Percentiles rank a stretch among this genome's conserved stretches.
phyloP scores from a whole-genome alignment of 108 stramenopile species.

The Cyclotella distinguenda region DNA sequence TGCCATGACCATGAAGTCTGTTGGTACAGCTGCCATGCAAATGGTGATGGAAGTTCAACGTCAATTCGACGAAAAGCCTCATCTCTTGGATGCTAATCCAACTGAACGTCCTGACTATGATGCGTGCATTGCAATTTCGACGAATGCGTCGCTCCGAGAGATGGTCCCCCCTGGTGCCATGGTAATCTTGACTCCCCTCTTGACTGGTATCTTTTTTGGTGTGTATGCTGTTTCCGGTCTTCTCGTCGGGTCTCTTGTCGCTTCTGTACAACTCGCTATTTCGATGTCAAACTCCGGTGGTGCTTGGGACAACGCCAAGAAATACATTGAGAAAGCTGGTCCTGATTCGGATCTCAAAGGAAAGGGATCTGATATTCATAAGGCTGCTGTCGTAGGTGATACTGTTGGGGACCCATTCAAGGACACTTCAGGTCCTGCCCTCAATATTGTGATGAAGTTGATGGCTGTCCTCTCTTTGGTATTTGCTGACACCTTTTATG shows the following conservation, averaged over 20 bases:
- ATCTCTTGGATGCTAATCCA: slow-evolving; percentile 88
- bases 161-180: slow-evolving; percentile 97
- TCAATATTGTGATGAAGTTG: slow-evolving; percentile 99
- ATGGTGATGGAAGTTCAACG: slow-evolving; percentile 98
- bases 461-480: slow-evolving; percentile 97
- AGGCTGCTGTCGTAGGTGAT: slow-evolving; percentile 97
- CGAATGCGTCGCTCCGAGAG: slow-evolving; percentile 91
- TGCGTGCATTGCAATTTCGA: slow-evolving; percentile 97
- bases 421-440: slow-evolving; percentile 96
- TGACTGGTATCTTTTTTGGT: slow-evolving; percentile 96
- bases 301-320: slow-evolving; percentile 99
- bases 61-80: slow-evolving; percentile 95
- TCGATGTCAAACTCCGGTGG: slow-evolving; percentile 99
- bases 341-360: slow-evolving; percentile 88
- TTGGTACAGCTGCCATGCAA: slow-evolving; percentile 95
- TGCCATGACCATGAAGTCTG: slow-evolving; percentile 99
- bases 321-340: slow-evolving; percentile 93
- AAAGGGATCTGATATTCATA: slow-evolving; percentile 93
- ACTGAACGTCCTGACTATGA: slow-evolving; percentile 91
- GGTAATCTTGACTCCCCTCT: slow-evolving; percentile 96
- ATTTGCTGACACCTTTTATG: slow-evolving; percentile 95
- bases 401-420: slow-evolving; percentile 99
- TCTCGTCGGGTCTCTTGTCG: slow-evolving; percentile 89
- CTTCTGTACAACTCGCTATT: slow-evolving; percentile 94
- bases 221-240: slow-evolving; percentile 95